These are phyloP conservation scores for Leishmania arabica DNA, from an alignment of 208 protist genomes.

Conservation along the genomic window DNA sequence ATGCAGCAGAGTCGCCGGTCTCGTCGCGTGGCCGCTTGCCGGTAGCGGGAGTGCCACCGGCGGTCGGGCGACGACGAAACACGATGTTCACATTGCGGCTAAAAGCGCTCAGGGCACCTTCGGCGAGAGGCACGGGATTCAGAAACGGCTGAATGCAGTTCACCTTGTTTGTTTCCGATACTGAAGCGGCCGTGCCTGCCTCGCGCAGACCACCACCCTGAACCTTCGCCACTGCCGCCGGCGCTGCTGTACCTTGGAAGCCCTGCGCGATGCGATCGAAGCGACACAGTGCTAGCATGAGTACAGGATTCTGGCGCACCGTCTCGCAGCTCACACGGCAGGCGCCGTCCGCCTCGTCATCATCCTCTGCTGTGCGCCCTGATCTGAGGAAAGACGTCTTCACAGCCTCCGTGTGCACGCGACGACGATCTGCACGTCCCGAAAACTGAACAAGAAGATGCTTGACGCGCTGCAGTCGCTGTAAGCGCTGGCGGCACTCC, in stretches of 20 bases:
- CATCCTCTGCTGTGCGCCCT: background rate
- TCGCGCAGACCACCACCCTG: background rate
- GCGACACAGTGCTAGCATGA: constrained; percentile 14
- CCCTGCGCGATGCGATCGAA: constrained; percentile 10
- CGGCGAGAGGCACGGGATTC: constrained; percentile 41
- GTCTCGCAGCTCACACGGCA: constrained; percentile 4
- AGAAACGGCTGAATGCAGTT: constrained; percentile 13
- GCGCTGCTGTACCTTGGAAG: constrained; percentile 8
- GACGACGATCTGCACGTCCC: background rate
- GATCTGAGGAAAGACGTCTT: background rate
- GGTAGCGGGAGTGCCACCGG: background rate
- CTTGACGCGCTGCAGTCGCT: constrained; percentile 26
- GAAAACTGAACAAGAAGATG: constrained; percentile 10
- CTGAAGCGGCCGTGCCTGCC: background rate
- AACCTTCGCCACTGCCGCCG: background rate
- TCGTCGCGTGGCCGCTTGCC: constrained; percentile 13
- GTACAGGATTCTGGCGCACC: constrained; percentile 20
- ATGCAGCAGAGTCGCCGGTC: constrained; percentile 1
- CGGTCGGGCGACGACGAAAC: constrained; percentile 32
- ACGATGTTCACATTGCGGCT: constrained; percentile 46
- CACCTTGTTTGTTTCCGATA: background rate
- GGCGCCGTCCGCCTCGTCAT: background rate
- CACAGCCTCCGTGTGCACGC: background rate
- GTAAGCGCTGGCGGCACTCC: constrained; percentile 13
- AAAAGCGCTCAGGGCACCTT: constrained; percentile 45